A percentile compares a stretch with the other conserved stretches of the same genome.
Evolutionary conservation across 2,329 filamentous ascomycete species (phyloP).

Genomic region (Ophiocordyceps australis): DNA sequence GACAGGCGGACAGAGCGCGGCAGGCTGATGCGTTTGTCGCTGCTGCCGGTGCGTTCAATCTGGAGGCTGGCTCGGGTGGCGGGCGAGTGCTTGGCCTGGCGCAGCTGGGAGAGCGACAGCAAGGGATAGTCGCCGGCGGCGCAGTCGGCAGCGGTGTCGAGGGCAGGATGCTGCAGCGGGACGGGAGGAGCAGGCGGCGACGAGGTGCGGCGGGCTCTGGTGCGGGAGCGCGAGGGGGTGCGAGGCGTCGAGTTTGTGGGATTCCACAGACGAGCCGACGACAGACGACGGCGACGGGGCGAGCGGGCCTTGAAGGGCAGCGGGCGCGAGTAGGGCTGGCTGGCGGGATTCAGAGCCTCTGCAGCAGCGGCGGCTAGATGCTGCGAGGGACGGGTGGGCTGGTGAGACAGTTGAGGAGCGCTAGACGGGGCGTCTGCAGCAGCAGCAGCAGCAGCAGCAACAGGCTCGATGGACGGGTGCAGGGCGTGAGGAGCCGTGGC

Average conservation of each 20-base stretch:
- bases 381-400: slow-evolving; percentile 5
- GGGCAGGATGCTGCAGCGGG: slow-evolving; percentile 25
- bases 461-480: slow-evolving; percentile 7
- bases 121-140: slow-evolving; percentile 30
- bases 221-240: slow-evolving; percentile 12
- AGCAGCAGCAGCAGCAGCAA: slow-evolving; percentile 7
- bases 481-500: slow-evolving; percentile 30
- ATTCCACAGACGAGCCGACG: slow-evolving; percentile 38
- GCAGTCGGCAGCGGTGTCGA: slow-evolving; percentile 17
- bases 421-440: slow-evolving; percentile 11
- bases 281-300: slow-evolving; percentile 19
- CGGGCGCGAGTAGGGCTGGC: slow-evolving; percentile 9
- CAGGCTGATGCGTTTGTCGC: slow-evolving; percentile 30
- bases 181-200: slow-evolving; percentile 33
- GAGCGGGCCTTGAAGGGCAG: slow-evolving; percentile 19
- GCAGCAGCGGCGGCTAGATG: neutral
- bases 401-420: slow-evolving; percentile 11
- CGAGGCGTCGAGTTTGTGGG: slow-evolving; percentile 41
- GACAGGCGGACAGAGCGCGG: slow-evolving; percentile 34
- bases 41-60: slow-evolving; percentile 24
- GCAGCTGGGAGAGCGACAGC: slow-evolving; percentile 30
- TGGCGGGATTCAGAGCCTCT: neutral
- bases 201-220: slow-evolving; percentile 33
- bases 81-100: slow-evolving; percentile 22
- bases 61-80: slow-evolving; percentile 30